Evolutionary conservation across 306 rosid genomes (phyloP).

Genomic region (Vicia faba): DNA sequence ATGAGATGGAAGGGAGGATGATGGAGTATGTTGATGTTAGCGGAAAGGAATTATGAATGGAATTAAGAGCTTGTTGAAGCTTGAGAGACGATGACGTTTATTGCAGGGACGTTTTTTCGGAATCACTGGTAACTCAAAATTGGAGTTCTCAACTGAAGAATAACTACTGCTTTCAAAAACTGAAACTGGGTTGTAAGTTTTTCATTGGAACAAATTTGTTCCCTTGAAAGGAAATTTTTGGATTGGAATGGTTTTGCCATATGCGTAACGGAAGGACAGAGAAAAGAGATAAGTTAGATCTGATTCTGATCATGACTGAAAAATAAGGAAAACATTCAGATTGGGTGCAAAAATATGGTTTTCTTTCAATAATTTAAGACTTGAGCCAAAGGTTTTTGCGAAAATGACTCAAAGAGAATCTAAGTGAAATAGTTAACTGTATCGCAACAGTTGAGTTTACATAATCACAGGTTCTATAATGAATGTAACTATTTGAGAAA

Average conservation of each 20-base stretch:
- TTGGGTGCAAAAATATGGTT: background rate
- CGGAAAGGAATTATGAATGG: conserved; percentile 36
- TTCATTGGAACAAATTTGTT: conserved; percentile 47
- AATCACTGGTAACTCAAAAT: conserved; percentile 38
- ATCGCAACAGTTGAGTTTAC: background rate
- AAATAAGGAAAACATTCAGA: conserved; percentile 7
- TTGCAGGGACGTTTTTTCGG: conserved; percentile 61
- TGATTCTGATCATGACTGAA: conserved; percentile 47
- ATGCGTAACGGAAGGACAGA: conserved; percentile 35
- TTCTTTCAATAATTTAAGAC: background rate
- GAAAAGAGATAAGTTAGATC: conserved; percentile 40
- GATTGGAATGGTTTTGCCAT: conserved; percentile 25
- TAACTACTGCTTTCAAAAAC: conserved; percentile 70
- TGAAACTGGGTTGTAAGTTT: conserved; percentile 70
- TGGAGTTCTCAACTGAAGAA: conserved; percentile 55
- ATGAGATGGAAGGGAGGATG: no score
- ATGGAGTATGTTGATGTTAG: conserved; percentile 28
- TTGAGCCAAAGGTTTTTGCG: conserved; percentile 38
- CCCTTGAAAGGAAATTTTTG: conserved; percentile 38
- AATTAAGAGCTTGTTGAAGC: conserved; percentile 29
- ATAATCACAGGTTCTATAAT: conserved; percentile 5
- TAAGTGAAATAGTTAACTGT: background rate
- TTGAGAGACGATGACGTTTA: conserved; percentile 55
- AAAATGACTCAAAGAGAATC: conserved; percentile 39
- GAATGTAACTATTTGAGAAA: conserved; percentile 11